Evolutionary conservation across 306 rosid species (phyloP).

Genomic region (Argentina anserina): DNA sequence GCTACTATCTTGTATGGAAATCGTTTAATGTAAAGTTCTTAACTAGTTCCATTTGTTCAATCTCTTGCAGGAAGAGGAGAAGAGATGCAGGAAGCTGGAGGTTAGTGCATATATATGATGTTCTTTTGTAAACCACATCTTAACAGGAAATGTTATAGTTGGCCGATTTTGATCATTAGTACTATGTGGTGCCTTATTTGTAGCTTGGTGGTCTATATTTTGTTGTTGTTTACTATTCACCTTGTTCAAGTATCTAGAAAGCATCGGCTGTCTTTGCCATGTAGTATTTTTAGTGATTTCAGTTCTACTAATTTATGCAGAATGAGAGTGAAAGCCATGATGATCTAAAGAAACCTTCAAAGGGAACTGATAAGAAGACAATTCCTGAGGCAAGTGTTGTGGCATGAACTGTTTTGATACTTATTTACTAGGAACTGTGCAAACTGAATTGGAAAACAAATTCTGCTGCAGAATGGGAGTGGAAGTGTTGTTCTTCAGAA

Average conservation of each 20-base stretch:
- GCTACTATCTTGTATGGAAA: not conserved
- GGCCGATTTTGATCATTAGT: not conserved
- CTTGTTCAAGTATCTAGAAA: not conserved
- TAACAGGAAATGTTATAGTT: not conserved
- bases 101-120: not conserved
- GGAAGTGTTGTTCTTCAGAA: slow-evolving; percentile 1
- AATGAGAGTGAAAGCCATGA: slow-evolving; percentile 6
- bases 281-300: not conserved
- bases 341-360: slow-evolving; percentile 22
- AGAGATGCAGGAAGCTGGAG: slow-evolving; percentile 26
- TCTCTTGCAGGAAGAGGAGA: slow-evolving; percentile 33
- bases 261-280: not conserved
- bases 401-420: not conserved
- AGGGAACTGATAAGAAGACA: slow-evolving; percentile 28
- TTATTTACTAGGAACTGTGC: not conserved
- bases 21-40: not conserved
- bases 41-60: not conserved
- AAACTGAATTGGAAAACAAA: not conserved
- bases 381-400: slow-evolving; percentile 21
- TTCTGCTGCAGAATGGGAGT: slow-evolving; percentile 12
- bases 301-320: slow-evolving; percentile 21
- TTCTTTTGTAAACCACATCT: not conserved
- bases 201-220: not conserved
- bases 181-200: not conserved
- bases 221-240: not conserved